These are phyloP conservation scores for Aspergillus spinulosporus DNA, from an alignment of 2,329 filamentous ascomycete species.

Conservation along the genomic window DNA sequence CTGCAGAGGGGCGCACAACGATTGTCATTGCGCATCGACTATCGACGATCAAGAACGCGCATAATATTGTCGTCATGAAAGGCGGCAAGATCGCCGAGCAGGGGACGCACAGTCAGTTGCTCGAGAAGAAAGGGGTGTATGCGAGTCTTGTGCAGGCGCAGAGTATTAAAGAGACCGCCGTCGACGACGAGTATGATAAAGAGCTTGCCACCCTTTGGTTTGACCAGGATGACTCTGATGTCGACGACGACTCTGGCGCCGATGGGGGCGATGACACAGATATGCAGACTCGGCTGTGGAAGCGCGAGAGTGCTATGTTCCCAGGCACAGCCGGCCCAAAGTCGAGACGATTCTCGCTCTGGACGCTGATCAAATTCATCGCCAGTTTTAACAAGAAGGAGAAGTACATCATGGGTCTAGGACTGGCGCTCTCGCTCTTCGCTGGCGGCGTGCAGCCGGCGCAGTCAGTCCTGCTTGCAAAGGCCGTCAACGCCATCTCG, in stretches of 20 bases:
- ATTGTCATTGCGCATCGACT: slow-evolving; percentile 95
- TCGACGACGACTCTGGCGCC: neutral
- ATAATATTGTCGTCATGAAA: slow-evolving; percentile 69
- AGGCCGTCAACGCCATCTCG: slow-evolving; percentile 72
- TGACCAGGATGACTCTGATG: slow-evolving; percentile 11
- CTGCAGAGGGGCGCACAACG: slow-evolving; percentile 82
- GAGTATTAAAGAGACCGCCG: slow-evolving; percentile 51
- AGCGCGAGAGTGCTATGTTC: neutral
- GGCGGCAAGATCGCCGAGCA: slow-evolving; percentile 80
- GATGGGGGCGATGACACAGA: slow-evolving; percentile 4
- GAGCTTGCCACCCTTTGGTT: slow-evolving; percentile 16
- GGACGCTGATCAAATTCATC: slow-evolving; percentile 74
- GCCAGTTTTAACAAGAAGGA: slow-evolving; percentile 74
- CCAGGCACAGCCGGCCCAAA: neutral
- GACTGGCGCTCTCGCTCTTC: slow-evolving; percentile 69
- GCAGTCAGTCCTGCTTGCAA: slow-evolving; percentile 78
- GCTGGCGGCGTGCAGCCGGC: slow-evolving; percentile 75
- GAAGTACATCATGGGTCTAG: slow-evolving; percentile 67
- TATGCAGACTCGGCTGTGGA: slow-evolving; percentile 17
- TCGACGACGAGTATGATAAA: slow-evolving; percentile 4
- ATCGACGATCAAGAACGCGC: slow-evolving; percentile 69
- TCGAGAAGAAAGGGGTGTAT: slow-evolving; percentile 69
- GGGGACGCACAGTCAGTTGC: slow-evolving; percentile 73
- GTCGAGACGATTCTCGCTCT: slow-evolving; percentile 49
- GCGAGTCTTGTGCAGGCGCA: slow-evolving; percentile 74